Percentiles rank a stretch among this genome's conserved stretches.
These are phyloP conservation scores for Tricholoma furcatifolium DNA, from an alignment of 768 basidiomycete genomes.

Conservation along the genomic window DNA sequence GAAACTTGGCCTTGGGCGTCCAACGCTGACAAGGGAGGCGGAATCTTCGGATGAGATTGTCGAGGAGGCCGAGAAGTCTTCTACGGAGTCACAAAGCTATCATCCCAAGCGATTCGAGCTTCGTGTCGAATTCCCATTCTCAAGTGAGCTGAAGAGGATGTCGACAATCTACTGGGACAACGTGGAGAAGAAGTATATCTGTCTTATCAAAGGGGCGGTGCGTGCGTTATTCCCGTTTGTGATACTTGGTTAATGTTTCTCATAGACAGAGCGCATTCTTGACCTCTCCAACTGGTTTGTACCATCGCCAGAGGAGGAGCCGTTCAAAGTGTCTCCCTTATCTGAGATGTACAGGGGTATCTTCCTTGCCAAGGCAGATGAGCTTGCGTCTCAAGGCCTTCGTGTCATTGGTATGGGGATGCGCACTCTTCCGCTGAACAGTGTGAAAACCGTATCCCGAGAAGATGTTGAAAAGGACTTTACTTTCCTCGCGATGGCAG, in stretches of 20 bases:
- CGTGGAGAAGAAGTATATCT: conserved; percentile 21
- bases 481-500: conserved; percentile 52
- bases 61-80: conserved; percentile 19
- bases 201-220: conserved; percentile 36
- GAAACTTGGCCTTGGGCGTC: conserved; percentile 42
- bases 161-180: conserved; percentile 34
- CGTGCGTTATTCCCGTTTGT: conserved; percentile 11
- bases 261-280: conserved; percentile 45
- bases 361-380: conserved; percentile 33
- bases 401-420: conserved; percentile 38
- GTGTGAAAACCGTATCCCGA: conserved; percentile 29
- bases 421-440: conserved; percentile 18
- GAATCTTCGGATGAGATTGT: conserved; percentile 17
- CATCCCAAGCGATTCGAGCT: conserved; percentile 29
- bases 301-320: conserved; percentile 24
- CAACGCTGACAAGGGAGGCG: conserved; percentile 19
- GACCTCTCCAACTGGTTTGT: conserved; percentile 41
- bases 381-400: conserved; percentile 38
- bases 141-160: conserved; percentile 54
- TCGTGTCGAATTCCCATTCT: conserved; percentile 43
- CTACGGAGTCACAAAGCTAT: not conserved
- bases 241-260: not conserved
- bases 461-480: conserved; percentile 48
- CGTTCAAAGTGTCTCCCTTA: conserved; percentile 22
- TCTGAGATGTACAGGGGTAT: conserved; percentile 26